Percentiles rank a stretch among this genome's conserved stretches.
phyloP scores from a whole-genome alignment of 176 grass and related monocot genomes.

The Metroxylon sagu region DNA sequence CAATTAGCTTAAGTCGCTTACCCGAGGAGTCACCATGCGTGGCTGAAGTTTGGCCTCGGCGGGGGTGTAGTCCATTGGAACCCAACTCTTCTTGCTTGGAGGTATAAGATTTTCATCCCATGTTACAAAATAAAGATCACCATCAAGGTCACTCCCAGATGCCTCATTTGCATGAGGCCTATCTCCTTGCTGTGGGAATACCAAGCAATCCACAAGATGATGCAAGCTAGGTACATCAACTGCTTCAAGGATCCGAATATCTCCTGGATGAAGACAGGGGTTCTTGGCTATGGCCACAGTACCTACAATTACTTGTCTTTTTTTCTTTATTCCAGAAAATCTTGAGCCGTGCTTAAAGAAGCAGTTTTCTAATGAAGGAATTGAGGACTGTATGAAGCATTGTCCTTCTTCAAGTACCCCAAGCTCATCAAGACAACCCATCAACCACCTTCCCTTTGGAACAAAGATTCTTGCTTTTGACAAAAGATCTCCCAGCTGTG shows the following conservation, averaged over 20 bases:
- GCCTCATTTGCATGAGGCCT: conserved; percentile 84
- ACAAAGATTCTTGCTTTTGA: conserved; percentile 80
- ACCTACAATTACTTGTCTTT: conserved; percentile 49
- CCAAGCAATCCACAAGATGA: conserved; percentile 84
- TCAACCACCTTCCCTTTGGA: conserved; percentile 75
- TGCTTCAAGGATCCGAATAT: conserved; percentile 79
- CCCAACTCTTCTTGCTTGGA: conserved; percentile 61
- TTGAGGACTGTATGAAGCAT: conserved; percentile 69
- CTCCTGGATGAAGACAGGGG: conserved; percentile 85
- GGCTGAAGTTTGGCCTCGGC: conserved; percentile 22
- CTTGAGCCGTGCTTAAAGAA: conserved; percentile 58
- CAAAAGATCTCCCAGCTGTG: conserved; percentile 59
- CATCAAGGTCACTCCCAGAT: conserved; percentile 93
- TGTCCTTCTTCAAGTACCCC: conserved; percentile 67
- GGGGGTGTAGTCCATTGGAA: conserved; percentile 64
- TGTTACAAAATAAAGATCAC: conserved; percentile 84
- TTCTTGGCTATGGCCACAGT: conserved; percentile 82
- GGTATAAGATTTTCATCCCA: conserved; percentile 86
- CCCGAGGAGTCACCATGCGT: conserved; percentile 29
- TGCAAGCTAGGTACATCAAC: conserved; percentile 59
- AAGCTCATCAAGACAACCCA: conserved; percentile 89
- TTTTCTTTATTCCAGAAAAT: conserved; percentile 39
- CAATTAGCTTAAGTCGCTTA: conserved; percentile 15
- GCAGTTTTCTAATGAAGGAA: conserved; percentile 48
- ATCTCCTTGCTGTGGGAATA: conserved; percentile 77